Evolutionary conservation across 768 basidiomycete species (phyloP).

Genomic region (Hericium rajendrae): DNA sequence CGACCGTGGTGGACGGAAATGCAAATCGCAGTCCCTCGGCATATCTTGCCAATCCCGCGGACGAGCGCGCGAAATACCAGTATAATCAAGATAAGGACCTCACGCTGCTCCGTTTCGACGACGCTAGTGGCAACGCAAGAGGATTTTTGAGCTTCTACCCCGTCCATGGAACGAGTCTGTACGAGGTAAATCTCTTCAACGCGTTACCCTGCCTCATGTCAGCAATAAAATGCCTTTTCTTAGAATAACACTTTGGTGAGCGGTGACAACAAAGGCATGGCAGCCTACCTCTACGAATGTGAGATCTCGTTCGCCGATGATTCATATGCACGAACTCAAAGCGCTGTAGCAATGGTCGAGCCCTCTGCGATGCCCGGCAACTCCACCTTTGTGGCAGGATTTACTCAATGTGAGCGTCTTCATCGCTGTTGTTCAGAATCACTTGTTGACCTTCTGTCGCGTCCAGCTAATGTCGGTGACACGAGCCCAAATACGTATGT

Average conservation of each 20-base stretch:
- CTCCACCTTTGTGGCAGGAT: constrained; percentile 63
- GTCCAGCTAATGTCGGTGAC: constrained; percentile 68
- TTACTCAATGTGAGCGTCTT: constrained; percentile 50
- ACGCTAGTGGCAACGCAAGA: constrained; percentile 42
- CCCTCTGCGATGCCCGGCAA: constrained; percentile 61
- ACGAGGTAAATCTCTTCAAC: constrained; percentile 36
- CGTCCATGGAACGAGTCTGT: constrained; percentile 76
- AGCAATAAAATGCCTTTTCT: background rate
- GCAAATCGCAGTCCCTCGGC: constrained; percentile 69
- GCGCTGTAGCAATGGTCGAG: constrained; percentile 43
- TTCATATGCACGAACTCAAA: background rate
- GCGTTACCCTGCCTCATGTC: background rate
- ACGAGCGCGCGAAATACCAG: constrained; percentile 55
- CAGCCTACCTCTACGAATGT: constrained; percentile 72
- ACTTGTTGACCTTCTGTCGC: background rate
- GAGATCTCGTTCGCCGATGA: constrained; percentile 10
- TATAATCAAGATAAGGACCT: constrained; percentile 70
- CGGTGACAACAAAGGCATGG: constrained; percentile 81
- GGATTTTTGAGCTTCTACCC: constrained; percentile 70
- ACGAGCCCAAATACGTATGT: constrained; percentile 73
- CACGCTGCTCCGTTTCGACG: constrained; percentile 58
- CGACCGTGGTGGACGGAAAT: constrained; percentile 58
- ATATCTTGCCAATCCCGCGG: constrained; percentile 65
- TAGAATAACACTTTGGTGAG: constrained; percentile 81
- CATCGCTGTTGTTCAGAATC: constrained; percentile 1